Base-by-base conservation (phyloP, 805 yeast genomes). In the Zygotorulaspora sp. region DNA sequence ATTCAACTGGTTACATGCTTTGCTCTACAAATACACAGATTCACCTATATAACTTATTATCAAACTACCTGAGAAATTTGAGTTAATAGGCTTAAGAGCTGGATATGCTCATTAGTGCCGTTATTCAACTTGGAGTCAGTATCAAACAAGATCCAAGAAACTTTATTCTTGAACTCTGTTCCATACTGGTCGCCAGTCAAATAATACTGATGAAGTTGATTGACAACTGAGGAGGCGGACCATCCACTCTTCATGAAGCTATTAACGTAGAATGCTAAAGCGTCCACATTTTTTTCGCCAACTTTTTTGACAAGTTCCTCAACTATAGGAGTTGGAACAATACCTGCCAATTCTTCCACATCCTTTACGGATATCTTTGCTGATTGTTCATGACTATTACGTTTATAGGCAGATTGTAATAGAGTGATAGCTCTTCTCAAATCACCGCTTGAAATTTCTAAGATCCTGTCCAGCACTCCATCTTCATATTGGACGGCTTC, bases 71-170 rank as follows among this genome's bases (percentile, higher is more conserved):
- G 61, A 4, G 82, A 69, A n/a, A 80, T 63, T 45, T 75, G 69
- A 8, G 74, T 53, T 20, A 77, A 51, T 48, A 87, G 67, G 50
- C 84, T 83, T 48, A 90, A 69, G 15, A 92, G 53, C 51, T 85
- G 95, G 19, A 90, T 65, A 42, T 83, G 86, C 58, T 90, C 98
- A 52, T 88, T 94, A 3, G 95, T 77, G 11, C 98, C 98, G 54
- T 79, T 86, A 37, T 79, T 73, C 38, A 90, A 67, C 36, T 79
- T 73, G 34, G 76, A 73, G 58, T 90, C 97, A 0, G 86, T 72
- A 29, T 78, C 82, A 50, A 88, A 86, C 17, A 92, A 61, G 5
- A 77, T 62, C 53, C 69, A 62, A 0, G 96, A 74, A 8, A 87
- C 73, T 30, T 62, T 52, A 54, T 78, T 83, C 57, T 90, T 92